Evolutionary conservation across 139 green algal species (phyloP).

Genomic region (Zygnema circumcarinatum): DNA sequence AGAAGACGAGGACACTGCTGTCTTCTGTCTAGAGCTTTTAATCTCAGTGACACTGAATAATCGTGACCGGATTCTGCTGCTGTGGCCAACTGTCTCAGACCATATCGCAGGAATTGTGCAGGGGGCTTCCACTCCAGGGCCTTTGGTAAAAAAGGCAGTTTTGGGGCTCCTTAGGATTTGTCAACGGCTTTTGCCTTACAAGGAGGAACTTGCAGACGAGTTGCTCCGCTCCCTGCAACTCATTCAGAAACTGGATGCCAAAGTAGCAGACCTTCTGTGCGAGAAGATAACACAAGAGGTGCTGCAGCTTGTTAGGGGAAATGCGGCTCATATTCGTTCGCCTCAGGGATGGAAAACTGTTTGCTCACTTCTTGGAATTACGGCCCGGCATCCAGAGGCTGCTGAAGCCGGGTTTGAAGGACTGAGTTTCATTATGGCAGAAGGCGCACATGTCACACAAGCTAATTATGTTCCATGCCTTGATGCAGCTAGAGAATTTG

Average conservation of each 20-base stretch:
- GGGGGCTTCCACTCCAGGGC: constrained; percentile 47
- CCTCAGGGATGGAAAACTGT: constrained; percentile 83
- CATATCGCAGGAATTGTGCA: constrained; percentile 67
- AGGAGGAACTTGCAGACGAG: constrained; percentile 82
- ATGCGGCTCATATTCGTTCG: constrained; percentile 46
- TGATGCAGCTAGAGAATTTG: constrained; percentile 62
- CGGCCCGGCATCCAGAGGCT: constrained; percentile 72
- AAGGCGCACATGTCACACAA: constrained; percentile 50
- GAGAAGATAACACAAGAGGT: constrained; percentile 65
- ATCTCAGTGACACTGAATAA: constrained; percentile 88
- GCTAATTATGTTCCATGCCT: constrained; percentile 63
- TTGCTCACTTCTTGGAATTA: constrained; percentile 80
- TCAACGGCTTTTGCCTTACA: constrained; percentile 88
- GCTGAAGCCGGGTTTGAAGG: constrained; percentile 71
- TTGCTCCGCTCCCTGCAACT: constrained; percentile 81
- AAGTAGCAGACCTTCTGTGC: constrained; percentile 68
- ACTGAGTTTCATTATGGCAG: constrained; percentile 61
- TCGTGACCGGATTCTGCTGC: constrained; percentile 80
- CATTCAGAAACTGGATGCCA: constrained; percentile 78
- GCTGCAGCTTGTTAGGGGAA: constrained; percentile 33
- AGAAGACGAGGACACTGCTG: constrained; percentile 73
- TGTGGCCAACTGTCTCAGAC: constrained; percentile 83
- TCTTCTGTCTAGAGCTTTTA: constrained; percentile 91
- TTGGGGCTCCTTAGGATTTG: constrained; percentile 87
- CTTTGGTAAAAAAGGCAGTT: constrained; percentile 81